Percentiles rank a stretch among this genome's conserved stretches.
Evolutionary conservation across 2,329 filamentous ascomycete species (phyloP).

Genomic region (Aspergillus piperis): DNA sequence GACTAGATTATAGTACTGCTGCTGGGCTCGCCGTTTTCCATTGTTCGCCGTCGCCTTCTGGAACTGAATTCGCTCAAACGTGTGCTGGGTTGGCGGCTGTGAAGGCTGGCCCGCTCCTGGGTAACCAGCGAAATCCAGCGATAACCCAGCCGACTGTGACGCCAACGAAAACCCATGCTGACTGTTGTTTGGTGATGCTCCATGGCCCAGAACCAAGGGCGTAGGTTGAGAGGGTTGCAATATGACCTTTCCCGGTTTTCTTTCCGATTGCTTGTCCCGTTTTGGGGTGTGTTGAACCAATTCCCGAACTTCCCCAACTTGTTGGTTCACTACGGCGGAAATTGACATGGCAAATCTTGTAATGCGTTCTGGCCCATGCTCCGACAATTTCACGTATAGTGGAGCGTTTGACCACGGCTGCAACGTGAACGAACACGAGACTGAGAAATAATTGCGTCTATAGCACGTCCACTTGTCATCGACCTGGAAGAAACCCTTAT

Average conservation of each 20-base stretch:
- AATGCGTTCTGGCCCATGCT: conserved; percentile 57
- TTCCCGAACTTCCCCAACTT: conserved; percentile 74
- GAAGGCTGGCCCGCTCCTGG: conserved; percentile 33
- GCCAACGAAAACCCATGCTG: conserved; percentile 29
- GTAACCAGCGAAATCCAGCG: conserved; percentile 40
- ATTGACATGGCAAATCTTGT: conserved; percentile 80
- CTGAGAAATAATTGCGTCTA: conserved; percentile 85
- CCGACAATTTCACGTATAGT: conserved; percentile 56
- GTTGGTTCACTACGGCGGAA: conserved; percentile 77
- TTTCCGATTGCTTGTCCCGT: conserved; percentile 81
- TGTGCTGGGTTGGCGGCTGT: conserved; percentile 52
- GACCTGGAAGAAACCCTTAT: conserved; percentile 83
- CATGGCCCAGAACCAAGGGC: conserved; percentile 36
- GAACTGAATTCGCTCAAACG: conserved; percentile 90
- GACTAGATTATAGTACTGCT: conserved; percentile 90
- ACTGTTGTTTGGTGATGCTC: conserved; percentile 22
- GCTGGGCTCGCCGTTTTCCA: conserved; percentile 82
- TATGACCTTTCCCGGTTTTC: conserved; percentile 68
- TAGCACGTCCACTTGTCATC: conserved; percentile 92
- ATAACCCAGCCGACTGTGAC: conserved; percentile 30
- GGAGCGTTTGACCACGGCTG: conserved; percentile 61
- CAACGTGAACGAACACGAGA: conserved; percentile 75
- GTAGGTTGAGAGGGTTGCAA: conserved; percentile 67
- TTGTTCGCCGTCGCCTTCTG: conserved; percentile 94
- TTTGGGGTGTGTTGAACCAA: conserved; percentile 91